Evolutionary conservation across 2,329 filamentous ascomycete genomes (phyloP).

Genomic region (Alternaria solani): DNA sequence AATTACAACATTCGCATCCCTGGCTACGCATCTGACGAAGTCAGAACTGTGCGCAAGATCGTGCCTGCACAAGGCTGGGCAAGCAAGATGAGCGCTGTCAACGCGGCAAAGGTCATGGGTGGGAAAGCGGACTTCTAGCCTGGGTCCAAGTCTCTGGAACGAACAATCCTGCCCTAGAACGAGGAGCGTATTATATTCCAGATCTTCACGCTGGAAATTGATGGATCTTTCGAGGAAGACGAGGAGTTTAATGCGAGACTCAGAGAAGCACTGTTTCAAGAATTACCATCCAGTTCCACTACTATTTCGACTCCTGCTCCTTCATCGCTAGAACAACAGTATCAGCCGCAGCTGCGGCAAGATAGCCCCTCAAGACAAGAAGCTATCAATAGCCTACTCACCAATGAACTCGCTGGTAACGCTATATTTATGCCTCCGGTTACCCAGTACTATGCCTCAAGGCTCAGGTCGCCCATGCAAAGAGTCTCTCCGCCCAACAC

Average conservation of each 20-base stretch:
- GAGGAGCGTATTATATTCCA: background rate
- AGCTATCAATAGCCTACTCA: background rate
- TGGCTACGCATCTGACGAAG: slow-evolving; percentile 92
- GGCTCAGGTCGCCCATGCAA: background rate
- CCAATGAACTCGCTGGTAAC: background rate
- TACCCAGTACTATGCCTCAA: background rate
- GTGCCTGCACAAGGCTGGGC: slow-evolving; percentile 90
- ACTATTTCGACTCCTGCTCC: background rate
- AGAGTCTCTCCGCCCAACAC: background rate
- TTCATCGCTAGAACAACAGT: background rate
- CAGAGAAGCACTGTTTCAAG: background rate
- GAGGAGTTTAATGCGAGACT: background rate
- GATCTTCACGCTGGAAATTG: background rate
- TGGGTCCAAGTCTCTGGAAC: background rate
- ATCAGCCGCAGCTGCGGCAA: background rate
- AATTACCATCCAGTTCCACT: background rate
- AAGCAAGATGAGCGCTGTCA: slow-evolving; percentile 95
- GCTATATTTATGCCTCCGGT: background rate
- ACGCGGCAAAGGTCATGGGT: slow-evolving; percentile 81
- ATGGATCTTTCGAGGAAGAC: background rate
- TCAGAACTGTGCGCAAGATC: slow-evolving; percentile 92
- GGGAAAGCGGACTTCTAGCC: slow-evolving; percentile 53
- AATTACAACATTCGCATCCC: slow-evolving; percentile 83
- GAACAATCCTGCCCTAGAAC: background rate
- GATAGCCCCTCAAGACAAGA: background rate